These are phyloP conservation scores for Suillus paluster DNA, from an alignment of 768 basidiomycete species.

Conservation along the genomic window DNA sequence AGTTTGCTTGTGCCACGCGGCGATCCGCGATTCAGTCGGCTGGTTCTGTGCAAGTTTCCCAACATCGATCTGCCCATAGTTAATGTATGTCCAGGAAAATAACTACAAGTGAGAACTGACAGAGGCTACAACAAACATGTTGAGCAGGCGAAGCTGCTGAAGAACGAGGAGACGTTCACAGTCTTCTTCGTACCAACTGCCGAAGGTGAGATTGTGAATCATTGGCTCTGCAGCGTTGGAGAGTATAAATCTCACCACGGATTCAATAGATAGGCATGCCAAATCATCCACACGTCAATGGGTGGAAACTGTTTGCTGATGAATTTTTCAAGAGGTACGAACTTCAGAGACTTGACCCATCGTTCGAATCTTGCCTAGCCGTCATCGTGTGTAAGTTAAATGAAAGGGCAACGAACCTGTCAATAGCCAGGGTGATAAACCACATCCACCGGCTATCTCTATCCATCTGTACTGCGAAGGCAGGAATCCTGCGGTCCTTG, in stretches of 20 bases:
- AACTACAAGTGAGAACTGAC: conserved; percentile 18
- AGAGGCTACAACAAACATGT: conserved; percentile 32
- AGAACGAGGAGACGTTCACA: conserved; percentile 34
- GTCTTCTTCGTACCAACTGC: conserved; percentile 38
- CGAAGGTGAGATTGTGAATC: conserved; percentile 8
- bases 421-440: conserved; percentile 44
- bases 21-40: conserved; percentile 18
- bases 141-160: conserved; percentile 29
- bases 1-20: conserved; percentile 29
- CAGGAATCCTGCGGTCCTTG: conserved; percentile 32
- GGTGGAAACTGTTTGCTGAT: conserved; percentile 36
- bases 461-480: conserved; percentile 27
- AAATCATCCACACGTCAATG: conserved; percentile 47
- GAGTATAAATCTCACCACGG: conserved; percentile 32
- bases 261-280: conserved; percentile 46
- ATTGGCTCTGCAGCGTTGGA: background rate
- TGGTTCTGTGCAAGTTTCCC: conserved; percentile 19
- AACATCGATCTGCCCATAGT: conserved; percentile 27
- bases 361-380: conserved; percentile 35
- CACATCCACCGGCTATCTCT: conserved; percentile 40
- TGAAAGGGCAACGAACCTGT: conserved; percentile 31
- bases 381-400: background rate
- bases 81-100: background rate
- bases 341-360: conserved; percentile 34
- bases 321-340: conserved; percentile 30